Evolutionary conservation across 306 rosid species (phyloP).

Genomic region (Pachyrhizus erosus): DNA sequence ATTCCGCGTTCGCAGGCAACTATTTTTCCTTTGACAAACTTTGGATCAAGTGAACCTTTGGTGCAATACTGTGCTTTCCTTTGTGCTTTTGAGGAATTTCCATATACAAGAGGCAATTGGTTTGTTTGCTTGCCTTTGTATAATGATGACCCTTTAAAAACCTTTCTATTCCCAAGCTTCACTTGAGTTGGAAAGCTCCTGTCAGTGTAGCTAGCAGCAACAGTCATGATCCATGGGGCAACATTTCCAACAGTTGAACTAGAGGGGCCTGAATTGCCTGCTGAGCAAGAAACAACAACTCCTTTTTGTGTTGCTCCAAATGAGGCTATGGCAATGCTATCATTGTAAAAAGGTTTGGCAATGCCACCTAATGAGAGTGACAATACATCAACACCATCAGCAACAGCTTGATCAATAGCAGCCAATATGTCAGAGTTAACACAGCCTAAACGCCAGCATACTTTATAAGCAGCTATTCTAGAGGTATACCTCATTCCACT

Average conservation of each 20-base stretch:
- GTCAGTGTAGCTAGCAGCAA: conserved; percentile 75
- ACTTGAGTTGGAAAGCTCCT: conserved; percentile 58
- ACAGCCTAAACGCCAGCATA: conserved; percentile 66
- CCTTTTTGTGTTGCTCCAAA: conserved; percentile 63
- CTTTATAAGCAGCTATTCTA: conserved; percentile 69
- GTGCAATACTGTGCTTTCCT: conserved; percentile 51
- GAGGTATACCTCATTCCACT: conserved; percentile 65
- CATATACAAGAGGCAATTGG: conserved; percentile 57
- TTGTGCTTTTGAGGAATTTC: conserved; percentile 49
- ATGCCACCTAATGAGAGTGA: conserved; percentile 71
- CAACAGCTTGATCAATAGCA: conserved; percentile 65
- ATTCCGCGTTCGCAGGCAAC: conserved; percentile 65
- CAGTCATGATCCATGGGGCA: conserved; percentile 77
- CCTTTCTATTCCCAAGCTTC: conserved; percentile 62
- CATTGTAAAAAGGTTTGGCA: conserved; percentile 51
- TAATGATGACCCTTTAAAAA: conserved; percentile 63
- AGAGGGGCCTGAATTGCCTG: conserved; percentile 72
- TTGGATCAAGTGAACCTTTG: conserved; percentile 49
- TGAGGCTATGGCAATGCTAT: conserved; percentile 65
- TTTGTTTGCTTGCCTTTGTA: conserved; percentile 51
- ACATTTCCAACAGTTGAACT: conserved; percentile 55
- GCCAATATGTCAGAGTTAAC: conserved; percentile 62
- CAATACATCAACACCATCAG: conserved; percentile 69
- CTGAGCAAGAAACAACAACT: conserved; percentile 66
- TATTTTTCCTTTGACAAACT: conserved; percentile 58